phyloP scores from a whole-genome alignment of 306 rosid species.

The Rubus idaeus region DNA sequence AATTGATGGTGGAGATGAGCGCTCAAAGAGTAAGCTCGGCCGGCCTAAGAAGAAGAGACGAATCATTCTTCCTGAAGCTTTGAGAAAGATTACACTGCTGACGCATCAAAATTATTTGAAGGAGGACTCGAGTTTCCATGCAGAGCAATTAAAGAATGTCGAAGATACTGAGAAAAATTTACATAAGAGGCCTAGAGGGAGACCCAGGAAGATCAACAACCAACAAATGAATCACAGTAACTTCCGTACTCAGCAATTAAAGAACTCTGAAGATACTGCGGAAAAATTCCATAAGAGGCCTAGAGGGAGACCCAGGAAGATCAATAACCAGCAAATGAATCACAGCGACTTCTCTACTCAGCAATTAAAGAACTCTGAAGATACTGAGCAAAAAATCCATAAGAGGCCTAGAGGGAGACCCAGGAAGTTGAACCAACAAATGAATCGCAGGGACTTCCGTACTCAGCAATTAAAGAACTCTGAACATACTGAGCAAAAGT shows the following conservation, averaged over 20 bases:
- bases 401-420: constrained; percentile 34
- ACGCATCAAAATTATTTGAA: constrained; percentile 18
- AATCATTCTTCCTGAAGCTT: constrained; percentile 17
- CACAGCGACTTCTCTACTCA: constrained; percentile 15
- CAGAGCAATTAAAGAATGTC: constrained; percentile 16
- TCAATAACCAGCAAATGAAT: constrained; percentile 9
- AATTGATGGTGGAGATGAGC: background rate
- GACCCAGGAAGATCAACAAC: constrained; percentile 24
- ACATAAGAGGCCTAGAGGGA: constrained; percentile 34
- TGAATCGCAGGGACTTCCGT: constrained; percentile 16
- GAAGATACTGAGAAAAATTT: constrained; percentile 6
- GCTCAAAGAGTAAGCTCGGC: constrained; percentile 12
- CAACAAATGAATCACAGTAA: constrained; percentile 14
- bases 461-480: constrained; percentile 16
- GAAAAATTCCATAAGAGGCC: constrained; percentile 26
- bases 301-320: constrained; percentile 38
- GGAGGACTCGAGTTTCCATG: constrained; percentile 8
- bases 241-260: constrained; percentile 15
- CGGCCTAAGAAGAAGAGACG: constrained; percentile 20
- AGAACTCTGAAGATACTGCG: constrained; percentile 14
- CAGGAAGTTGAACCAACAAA: constrained; percentile 18
- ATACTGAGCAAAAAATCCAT: constrained; percentile 4
- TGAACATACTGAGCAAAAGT: constrained; percentile 4
- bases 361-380: constrained; percentile 22
- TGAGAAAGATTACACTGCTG: constrained; percentile 29